Conservation (phyloP, 768 basidiomycete species). For the Boletus speciosus region DNA sequence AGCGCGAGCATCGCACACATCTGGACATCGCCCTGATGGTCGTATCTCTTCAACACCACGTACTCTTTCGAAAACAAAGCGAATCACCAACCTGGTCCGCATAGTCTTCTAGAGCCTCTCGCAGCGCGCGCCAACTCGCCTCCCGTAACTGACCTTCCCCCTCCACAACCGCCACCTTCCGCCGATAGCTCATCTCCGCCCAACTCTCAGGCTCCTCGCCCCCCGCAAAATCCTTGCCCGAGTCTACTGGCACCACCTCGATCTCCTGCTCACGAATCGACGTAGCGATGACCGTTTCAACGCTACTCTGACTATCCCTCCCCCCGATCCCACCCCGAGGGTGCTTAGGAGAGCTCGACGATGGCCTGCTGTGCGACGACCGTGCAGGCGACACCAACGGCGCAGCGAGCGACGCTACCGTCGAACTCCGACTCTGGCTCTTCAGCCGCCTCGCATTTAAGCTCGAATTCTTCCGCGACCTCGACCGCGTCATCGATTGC, state of each 20-base stretch:
- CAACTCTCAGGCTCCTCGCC: slow-evolving; percentile 26
- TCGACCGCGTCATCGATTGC: slow-evolving; percentile 30
- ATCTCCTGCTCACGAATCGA: slow-evolving; percentile 41
- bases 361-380: slow-evolving; percentile 10
- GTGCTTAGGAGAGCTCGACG: slow-evolving; percentile 15
- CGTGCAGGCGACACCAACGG: slow-evolving; percentile 23
- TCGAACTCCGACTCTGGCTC: slow-evolving; percentile 61
- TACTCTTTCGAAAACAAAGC: background rate
- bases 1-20: slow-evolving; percentile 72
- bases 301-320: slow-evolving; percentile 61
- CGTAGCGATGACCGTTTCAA: slow-evolving; percentile 64
- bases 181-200: slow-evolving; percentile 25
- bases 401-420: slow-evolving; percentile 58
- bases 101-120: slow-evolving; percentile 55
- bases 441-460: slow-evolving; percentile 17
- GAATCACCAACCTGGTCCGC: slow-evolving; percentile 50
- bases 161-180: slow-evolving; percentile 30
- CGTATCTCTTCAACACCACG: background rate
- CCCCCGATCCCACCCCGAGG: slow-evolving; percentile 30
- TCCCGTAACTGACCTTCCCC: slow-evolving; percentile 52
- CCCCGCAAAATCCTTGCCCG: slow-evolving; percentile 27
- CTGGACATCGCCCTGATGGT: slow-evolving; percentile 70
- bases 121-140: slow-evolving; percentile 55
- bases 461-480: slow-evolving; percentile 31
- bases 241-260: slow-evolving; percentile 15